Evolutionary conservation across 805 yeast species (phyloP), one percentile per base, ranked within the genome.

Genomic region (Candida silvicultrix): DNA sequence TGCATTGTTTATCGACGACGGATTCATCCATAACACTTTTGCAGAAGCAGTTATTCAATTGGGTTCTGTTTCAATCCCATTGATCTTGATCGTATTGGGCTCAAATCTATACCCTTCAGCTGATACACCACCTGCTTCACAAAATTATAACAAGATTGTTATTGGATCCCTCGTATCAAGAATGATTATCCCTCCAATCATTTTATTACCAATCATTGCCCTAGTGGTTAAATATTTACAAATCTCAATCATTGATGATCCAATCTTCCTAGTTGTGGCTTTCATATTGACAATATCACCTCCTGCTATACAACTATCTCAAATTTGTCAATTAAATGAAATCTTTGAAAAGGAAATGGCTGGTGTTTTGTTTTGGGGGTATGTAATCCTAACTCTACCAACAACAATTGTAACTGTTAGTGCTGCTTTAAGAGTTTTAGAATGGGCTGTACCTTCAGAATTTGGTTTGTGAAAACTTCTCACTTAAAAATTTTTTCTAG

Each of bases 301-400:
- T 3, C 94, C 95, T 2, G 94, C 92, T 5, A 85, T 85, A 53
- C 95, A 85, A 64, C 68, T 85, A 46, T 82, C 89, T 21, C 95
- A 85, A 60, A 85, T 85, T 50, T 83, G 89, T 45, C 92, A 84
- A 58, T 68, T 85, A 55, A 85, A 85, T 60, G 83, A 80, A 53
- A 70, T 85, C 40, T 85, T 77, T 62, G 90, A 85, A 59, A 81
- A 77, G 57, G 95, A 85, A 63, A 85, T 85, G 92, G 83, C 87
- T 0, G 88, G 88, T 25, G 85, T 85, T 16, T 67, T 85, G 51
- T 85, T 85, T 52, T 85, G 90, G 85, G 92, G 94, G 5, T 85
- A 85, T 54, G 92, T 79, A 16, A 74, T 85, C 2, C 65, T 85
- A 52, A 83, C 90, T 15, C 69, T 85, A 45, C 95, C 95, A 0